Percentiles rank a stretch among this genome's conserved stretches.
These are phyloP conservation scores for Malus orientalis DNA, from an alignment of 306 rosid genomes.

Conservation along the genomic window DNA sequence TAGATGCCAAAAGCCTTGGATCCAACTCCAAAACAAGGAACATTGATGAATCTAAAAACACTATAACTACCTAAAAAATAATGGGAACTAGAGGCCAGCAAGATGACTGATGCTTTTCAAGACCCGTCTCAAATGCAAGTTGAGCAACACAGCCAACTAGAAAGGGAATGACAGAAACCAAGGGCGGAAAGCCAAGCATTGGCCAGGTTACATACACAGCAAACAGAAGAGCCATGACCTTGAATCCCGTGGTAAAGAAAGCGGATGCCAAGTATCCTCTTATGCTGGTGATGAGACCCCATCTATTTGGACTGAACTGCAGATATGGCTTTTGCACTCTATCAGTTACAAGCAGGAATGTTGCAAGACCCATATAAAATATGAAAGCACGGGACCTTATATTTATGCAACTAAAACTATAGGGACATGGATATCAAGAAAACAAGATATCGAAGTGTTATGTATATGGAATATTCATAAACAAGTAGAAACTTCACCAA, in stretches of 20 bases:
- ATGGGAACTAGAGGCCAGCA: conserved; percentile 80
- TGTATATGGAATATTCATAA: too few relatives aligned
- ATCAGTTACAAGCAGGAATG: conserved; percentile 57
- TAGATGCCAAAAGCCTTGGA: too few relatives aligned
- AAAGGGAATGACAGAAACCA: conserved; percentile 59
- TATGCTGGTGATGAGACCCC: conserved; percentile 89
- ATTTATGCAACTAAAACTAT: too few relatives aligned
- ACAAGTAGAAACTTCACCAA: too few relatives aligned
- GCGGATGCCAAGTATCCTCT: conserved; percentile 67
- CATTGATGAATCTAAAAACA: too few relatives aligned
- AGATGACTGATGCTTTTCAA: conserved; percentile 48
- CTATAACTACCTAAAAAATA: conserved; percentile 11
- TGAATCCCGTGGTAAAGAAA: conserved; percentile 55
- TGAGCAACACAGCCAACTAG: conserved; percentile 54
- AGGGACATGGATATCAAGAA: too few relatives aligned
- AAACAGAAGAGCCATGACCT: conserved; percentile 52
- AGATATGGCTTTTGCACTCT: conserved; percentile 80
- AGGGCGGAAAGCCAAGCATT: conserved; percentile 38
- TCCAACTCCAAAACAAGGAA: too few relatives aligned
- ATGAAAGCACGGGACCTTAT: background rate
- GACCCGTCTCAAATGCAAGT: conserved; percentile 46
- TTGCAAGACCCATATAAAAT: conserved; percentile 63
- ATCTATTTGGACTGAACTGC: conserved; percentile 76
- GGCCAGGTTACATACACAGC: conserved; percentile 54
- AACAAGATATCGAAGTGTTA: too few relatives aligned